Conservation (phyloP, 768 basidiomycete species). For the Lactarius indigo region DNA sequence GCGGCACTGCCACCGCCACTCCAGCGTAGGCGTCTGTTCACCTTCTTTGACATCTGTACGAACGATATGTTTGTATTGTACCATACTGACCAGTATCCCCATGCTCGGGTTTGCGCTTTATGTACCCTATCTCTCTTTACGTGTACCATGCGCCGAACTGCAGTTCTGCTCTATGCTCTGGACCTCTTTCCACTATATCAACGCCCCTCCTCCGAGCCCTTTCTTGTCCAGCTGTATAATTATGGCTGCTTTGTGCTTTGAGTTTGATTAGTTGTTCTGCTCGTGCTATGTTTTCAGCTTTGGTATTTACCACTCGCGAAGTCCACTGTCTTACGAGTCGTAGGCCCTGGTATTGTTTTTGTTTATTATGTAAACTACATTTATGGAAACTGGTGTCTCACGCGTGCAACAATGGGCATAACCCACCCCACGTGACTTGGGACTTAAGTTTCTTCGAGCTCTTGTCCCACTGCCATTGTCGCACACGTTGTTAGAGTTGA, state of each 20-base stretch:
- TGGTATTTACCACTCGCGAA: background rate
- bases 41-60: background rate
- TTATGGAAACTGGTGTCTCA: background rate
- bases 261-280: background rate
- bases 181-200: background rate
- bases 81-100: background rate
- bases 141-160: background rate
- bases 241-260: slow-evolving; percentile 1
- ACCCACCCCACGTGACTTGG: too few relatives aligned
- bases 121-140: background rate
- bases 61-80: background rate
- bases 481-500: background rate
- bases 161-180: background rate
- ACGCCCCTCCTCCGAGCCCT: background rate
- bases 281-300: background rate
- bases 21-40: background rate
- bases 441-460: too few relatives aligned
- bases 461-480: too few relatives aligned
- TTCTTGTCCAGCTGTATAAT: background rate
- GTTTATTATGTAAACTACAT: background rate
- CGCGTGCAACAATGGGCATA: too few relatives aligned
- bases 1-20: too few relatives aligned
- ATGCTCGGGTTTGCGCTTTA: background rate
- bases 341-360: background rate
- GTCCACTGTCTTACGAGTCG: background rate